These are phyloP conservation scores for Diaporthe humulicola DNA, from an alignment of 2,329 filamentous ascomycete genomes.

Conservation along the genomic window DNA sequence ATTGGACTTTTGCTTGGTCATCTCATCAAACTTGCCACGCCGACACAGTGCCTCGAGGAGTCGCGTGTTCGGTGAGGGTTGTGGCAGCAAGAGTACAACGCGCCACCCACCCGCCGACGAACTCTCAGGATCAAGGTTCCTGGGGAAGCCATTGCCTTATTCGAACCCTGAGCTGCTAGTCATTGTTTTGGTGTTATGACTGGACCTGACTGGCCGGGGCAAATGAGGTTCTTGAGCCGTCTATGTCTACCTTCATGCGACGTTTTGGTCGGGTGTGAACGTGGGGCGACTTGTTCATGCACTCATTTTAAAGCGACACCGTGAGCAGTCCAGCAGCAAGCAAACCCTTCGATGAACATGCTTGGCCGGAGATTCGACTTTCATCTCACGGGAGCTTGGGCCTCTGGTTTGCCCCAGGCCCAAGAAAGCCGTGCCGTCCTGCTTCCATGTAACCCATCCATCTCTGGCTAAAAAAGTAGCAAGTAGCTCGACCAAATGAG, in stretches of 20 bases:
- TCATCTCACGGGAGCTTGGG: slow-evolving; percentile 31
- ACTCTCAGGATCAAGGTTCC: slow-evolving; percentile 26
- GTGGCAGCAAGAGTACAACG: slow-evolving; percentile 4
- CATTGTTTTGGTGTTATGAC: slow-evolving; percentile 28
- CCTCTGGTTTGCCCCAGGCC: slow-evolving; percentile 24
- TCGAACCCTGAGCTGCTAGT: slow-evolving; percentile 20
- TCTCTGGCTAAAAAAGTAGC: slow-evolving; percentile 21
- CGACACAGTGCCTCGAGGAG: slow-evolving; percentile 11
- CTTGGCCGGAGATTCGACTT: slow-evolving; percentile 23
- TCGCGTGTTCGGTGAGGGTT: slow-evolving; percentile 8
- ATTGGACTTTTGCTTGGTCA: neutral
- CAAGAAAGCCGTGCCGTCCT: neutral
- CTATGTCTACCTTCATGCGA: slow-evolving; percentile 30
- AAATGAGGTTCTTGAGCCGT: slow-evolving; percentile 24
- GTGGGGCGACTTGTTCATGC: slow-evolving; percentile 36
- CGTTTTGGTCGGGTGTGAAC: slow-evolving; percentile 21
- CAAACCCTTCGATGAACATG: slow-evolving; percentile 25
- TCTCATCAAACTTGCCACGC: slow-evolving; percentile 18
- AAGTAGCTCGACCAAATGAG: slow-evolving; percentile 22
- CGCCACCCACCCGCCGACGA: neutral
- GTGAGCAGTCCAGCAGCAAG: slow-evolving; percentile 10
- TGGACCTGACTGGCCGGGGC: slow-evolving; percentile 27
- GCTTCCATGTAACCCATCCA: slow-evolving; percentile 20
- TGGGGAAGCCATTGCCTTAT: slow-evolving; percentile 24
- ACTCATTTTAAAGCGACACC: slow-evolving; percentile 20